Evolutionary conservation across 148 eudicot genomes (phyloP).

Genomic region (Rhododendron ferrugineum): DNA sequence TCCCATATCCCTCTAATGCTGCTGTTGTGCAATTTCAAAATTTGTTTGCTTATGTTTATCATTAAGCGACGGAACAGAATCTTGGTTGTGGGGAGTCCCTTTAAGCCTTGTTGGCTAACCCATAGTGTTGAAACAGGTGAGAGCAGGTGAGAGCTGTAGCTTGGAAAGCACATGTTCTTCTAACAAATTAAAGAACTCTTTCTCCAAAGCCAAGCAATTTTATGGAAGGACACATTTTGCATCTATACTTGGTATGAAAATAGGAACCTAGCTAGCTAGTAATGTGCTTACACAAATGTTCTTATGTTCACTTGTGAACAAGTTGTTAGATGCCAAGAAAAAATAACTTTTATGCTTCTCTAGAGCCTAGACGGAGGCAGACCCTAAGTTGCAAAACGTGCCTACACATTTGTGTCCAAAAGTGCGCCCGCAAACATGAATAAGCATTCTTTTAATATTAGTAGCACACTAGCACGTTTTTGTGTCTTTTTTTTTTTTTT

Average conservation of each 20-base stretch:
- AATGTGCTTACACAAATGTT: background rate
- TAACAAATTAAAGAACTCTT: background rate
- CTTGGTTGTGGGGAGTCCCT: background rate
- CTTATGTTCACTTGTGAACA: background rate
- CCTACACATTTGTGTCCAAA: too few relatives aligned
- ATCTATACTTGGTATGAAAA: background rate
- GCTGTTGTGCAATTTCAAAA: background rate
- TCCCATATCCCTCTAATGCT: background rate
- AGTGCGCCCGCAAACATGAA: background rate
- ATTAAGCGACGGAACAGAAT: background rate
- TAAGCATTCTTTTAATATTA: background rate
- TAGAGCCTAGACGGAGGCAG: background rate
- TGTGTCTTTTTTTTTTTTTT: background rate
- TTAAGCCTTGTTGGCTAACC: background rate
- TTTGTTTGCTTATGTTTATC: slow-evolving; percentile 6
- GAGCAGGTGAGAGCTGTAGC: background rate
- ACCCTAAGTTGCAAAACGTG: background rate
- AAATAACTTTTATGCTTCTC: background rate
- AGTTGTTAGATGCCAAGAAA: background rate
- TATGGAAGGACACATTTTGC: background rate
- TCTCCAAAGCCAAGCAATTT: background rate
- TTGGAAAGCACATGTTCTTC: background rate
- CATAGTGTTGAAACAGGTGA: background rate
- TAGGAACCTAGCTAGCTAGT: background rate
- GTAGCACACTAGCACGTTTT: too few relatives aligned